Base-by-base conservation (phyloP, 2,329 filamentous ascomycete genomes). In the Lachnum nothofagi region DNA sequence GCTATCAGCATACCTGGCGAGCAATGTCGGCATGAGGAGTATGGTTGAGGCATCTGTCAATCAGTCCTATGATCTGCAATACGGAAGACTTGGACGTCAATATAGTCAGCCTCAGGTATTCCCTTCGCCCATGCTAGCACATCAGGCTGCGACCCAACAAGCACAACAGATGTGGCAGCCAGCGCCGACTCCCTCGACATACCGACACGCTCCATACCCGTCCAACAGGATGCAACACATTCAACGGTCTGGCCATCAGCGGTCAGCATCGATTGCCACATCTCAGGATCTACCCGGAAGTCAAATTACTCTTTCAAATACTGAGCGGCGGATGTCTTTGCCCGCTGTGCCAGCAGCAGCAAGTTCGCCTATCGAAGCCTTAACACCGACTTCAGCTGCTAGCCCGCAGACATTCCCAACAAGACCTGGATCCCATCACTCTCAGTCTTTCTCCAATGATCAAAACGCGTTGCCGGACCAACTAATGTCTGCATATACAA, bases 21-120 rank as follows among this genome's bases (percentile, higher is more conserved):
- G 73, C 44, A 75, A 82, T 55, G 70, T 78, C n/a, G 77, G 71
- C n/a, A 75, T 80, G 56, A 68, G 78, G 46, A 72, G 69, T 54
- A 73, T 69, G 8, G 65, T 77, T 23, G 70, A 71, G 38, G 68
- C 74, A 48, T 68, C 69, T 38, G 67, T 74, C 29, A 64, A 62
- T 29, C 65, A 66, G 27, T 67, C 68, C 12, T 70, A 72, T 48
- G 63, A 63, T 34, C 63, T 12, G 56, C 61, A 38, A 67, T 66
- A 62, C 52, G 62, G 43, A 27, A 12, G 25, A 7, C n/a, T n/a
- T n/a, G 25, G 63, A 60, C 43, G 62, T 65, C 55, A 64, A 62
- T 54, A 64, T 62, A 60, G 58, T 42, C 59, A 46, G 12, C 45
- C 42, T 3, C 20, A 42, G 1, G 56, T 55, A 60, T 48, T 57